phyloP scores from a whole-genome alignment of 177 flowering plant species.

The Telopea speciosissima region DNA sequence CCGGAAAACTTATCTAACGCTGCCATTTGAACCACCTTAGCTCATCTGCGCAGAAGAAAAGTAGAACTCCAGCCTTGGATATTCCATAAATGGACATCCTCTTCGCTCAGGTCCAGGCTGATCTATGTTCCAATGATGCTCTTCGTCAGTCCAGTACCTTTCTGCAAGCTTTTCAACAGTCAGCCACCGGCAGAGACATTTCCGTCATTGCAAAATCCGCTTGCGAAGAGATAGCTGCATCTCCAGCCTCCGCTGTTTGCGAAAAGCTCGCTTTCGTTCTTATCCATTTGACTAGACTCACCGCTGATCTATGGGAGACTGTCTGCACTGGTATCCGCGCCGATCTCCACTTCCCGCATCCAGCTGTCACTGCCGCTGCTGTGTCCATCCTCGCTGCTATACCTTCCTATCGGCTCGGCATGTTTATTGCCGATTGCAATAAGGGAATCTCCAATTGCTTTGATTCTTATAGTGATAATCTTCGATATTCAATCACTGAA shows the following conservation, averaged over 20 bases:
- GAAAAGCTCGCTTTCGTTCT: too few relatives aligned
- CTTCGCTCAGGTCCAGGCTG: conserved; percentile 99
- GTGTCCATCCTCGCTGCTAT: conserved; percentile 79
- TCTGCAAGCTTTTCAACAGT: conserved; percentile 90
- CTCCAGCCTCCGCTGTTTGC: too few relatives aligned
- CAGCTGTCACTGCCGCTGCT: conserved; percentile 94
- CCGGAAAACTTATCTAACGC: too few relatives aligned
- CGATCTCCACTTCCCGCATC: conserved; percentile 93
- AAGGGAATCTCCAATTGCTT: conserved; percentile 69
- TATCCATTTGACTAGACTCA: too few relatives aligned
- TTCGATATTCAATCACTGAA: conserved; percentile 80
- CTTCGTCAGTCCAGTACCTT: conserved; percentile 93
- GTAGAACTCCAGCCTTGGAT: too few relatives aligned
- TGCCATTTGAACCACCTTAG: too few relatives aligned
- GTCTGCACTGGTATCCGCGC: too few relatives aligned
- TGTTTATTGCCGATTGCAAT: conserved; percentile 56
- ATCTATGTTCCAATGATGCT: conserved; percentile 97
- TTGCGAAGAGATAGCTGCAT: too few relatives aligned
- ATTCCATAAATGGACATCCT: too few relatives aligned
- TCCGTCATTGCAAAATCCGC: conserved; percentile 80
- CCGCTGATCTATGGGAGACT: too few relatives aligned
- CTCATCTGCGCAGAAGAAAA: neutral
- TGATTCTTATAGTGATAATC: conserved; percentile 63
- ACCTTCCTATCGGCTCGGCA: conserved; percentile 70
- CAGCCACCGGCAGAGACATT: conserved; percentile 94